phyloP scores from a whole-genome alignment of 352 stramenopile species.

The Globisporangium paddicum region DNA sequence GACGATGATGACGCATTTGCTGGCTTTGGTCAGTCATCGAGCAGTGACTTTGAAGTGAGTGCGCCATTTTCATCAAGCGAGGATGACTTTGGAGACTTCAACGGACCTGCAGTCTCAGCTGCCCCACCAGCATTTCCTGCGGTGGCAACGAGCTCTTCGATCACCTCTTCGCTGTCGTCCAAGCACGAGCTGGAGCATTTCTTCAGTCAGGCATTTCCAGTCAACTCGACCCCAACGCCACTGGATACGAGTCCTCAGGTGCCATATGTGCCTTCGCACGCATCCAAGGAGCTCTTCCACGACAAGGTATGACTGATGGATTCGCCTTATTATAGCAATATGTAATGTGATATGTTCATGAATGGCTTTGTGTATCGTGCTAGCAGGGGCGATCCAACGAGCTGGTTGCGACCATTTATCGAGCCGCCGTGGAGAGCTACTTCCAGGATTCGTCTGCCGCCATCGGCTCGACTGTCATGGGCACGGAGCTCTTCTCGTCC shows the following conservation, averaged over 20 bases:
- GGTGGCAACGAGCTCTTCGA: not conserved
- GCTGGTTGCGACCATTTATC: constrained; percentile 11
- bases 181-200: constrained; percentile 30
- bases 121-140: not conserved
- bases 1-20: not conserved
- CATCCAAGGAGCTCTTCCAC: constrained; percentile 13
- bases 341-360: not conserved
- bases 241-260: constrained; percentile 1
- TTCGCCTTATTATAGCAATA: not conserved
- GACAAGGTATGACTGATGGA: constrained; percentile 14
- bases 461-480: not conserved
- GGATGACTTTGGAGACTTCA: constrained; percentile 16
- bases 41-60: not conserved
- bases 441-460: constrained; percentile 6
- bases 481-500: constrained; percentile 3
- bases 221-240: constrained; percentile 8
- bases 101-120: not conserved
- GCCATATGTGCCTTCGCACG: not conserved
- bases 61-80: not conserved
- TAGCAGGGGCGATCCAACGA: not conserved
- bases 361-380: not conserved
- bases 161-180: constrained; percentile 9
- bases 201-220: constrained; percentile 33
- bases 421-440: constrained; percentile 15
- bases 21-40: not conserved